Conservation (phyloP, 2,329 filamentous ascomycete genomes). For the Hawksworthiomyces lignivorus region DNA sequence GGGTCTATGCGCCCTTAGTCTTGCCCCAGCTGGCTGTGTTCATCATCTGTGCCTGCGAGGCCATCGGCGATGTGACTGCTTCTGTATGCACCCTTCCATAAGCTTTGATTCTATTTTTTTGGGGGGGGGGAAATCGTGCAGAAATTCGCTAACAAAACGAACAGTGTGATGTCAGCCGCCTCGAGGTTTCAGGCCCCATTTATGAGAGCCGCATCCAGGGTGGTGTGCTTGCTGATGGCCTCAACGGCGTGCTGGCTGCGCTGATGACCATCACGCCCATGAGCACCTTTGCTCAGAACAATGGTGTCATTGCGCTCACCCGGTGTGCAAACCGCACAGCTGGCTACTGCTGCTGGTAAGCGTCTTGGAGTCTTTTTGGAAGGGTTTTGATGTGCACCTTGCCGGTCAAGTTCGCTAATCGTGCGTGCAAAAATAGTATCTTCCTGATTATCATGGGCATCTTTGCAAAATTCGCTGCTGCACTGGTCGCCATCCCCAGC, state of each 20-base stretch:
- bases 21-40: conserved; percentile 62
- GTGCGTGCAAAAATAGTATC: no score
- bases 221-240: conserved; percentile 67
- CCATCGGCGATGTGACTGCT: conserved; percentile 73
- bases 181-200: conserved; percentile 62
- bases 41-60: conserved; percentile 69
- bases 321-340: conserved; percentile 74
- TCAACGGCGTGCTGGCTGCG: conserved; percentile 67
- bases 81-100: conserved; percentile 31
- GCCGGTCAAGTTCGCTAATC: no score
- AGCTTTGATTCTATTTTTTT: no score
- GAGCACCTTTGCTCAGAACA: conserved; percentile 77
- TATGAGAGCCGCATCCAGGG: conserved; percentile 76
- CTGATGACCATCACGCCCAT: conserved; percentile 75
- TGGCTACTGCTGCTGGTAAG: conserved; percentile 61
- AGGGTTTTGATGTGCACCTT: no score
- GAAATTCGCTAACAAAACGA: no score
- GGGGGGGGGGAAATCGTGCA: no score
- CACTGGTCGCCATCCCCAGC: conserved; percentile 66
- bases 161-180: conserved; percentile 63
- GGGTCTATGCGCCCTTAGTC: conserved; percentile 65
- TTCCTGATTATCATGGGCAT: conserved; percentile 76
- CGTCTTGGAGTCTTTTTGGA: neutral
- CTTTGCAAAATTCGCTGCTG: conserved; percentile 75
- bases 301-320: conserved; percentile 75